These are phyloP conservation scores for Albophoma yamanashiensis DNA, from an alignment of 2,329 filamentous ascomycete genomes.

Conservation along the genomic window DNA sequence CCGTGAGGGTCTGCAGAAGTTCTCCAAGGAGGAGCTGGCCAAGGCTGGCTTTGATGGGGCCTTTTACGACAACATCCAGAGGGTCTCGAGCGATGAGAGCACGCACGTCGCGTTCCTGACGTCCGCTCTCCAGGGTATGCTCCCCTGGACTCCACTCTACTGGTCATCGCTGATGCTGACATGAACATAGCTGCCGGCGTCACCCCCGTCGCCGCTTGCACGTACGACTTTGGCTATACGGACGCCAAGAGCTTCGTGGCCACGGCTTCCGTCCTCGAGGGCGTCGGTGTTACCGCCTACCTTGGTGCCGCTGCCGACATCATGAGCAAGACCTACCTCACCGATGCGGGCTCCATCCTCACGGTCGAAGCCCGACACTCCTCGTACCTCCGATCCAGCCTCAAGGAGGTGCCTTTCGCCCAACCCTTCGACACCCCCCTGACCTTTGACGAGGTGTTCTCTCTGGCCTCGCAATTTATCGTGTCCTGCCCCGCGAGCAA, in stretches of 20 bases:
- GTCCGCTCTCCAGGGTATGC: neutral
- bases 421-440: neutral
- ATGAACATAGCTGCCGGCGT: neutral
- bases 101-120: neutral
- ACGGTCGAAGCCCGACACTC: neutral
- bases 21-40: neutral
- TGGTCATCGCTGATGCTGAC: neutral
- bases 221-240: neutral
- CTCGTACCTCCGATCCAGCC: neutral
- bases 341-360: neutral
- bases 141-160: neutral
- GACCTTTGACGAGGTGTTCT: neutral
- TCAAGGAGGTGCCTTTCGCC: neutral
- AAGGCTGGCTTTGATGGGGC: neutral
- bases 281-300: neutral
- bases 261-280: neutral
- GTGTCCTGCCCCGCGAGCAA: neutral
- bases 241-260: neutral
- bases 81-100: neutral
- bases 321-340: neutral
- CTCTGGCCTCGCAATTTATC: neutral
- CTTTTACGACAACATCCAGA: neutral
- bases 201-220: neutral
- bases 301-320: neutral
- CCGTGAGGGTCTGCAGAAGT: neutral